Percentiles rank a stretch among this genome's conserved stretches.
phyloP scores from a whole-genome alignment of 1,139 yeast genomes.

The Suhomyces anneliseae region DNA sequence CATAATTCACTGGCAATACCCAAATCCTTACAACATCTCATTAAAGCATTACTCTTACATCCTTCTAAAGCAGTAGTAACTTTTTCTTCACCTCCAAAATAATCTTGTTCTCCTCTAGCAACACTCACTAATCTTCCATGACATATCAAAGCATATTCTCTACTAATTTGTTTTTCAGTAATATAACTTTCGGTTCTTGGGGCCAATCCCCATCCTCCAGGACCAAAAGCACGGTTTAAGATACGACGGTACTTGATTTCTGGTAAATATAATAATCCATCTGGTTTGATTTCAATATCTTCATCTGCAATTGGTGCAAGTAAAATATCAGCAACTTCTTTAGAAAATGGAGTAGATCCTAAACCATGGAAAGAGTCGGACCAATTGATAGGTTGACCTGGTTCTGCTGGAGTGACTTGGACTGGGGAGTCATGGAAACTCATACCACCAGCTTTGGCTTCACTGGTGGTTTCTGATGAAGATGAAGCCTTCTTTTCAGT shows the following conservation, averaged over 20 bases:
- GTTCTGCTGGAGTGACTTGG: background rate
- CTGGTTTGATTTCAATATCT: slow-evolving; percentile 94
- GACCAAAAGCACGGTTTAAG: slow-evolving; percentile 88
- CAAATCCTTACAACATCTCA: slow-evolving; percentile 96
- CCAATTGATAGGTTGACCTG: slow-evolving; percentile 53
- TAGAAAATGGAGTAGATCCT: slow-evolving; percentile 72
- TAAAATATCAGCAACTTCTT: slow-evolving; percentile 57
- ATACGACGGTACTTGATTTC: slow-evolving; percentile 93
- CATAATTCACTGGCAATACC: slow-evolving; percentile 96
- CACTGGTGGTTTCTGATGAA: background rate
- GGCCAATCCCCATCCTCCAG: slow-evolving; percentile 98
- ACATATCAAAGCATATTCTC: slow-evolving; percentile 88
- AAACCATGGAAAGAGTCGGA: slow-evolving; percentile 78
- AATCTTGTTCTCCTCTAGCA: slow-evolving; percentile 95
- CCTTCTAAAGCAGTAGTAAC: slow-evolving; percentile 97
- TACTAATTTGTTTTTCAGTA: slow-evolving; percentile 61
- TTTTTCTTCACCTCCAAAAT: slow-evolving; percentile 77
- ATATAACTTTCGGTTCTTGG: slow-evolving; percentile 86
- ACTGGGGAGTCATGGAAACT: slow-evolving; percentile 25
- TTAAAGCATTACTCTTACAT: slow-evolving; percentile 91
- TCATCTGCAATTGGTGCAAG: slow-evolving; percentile 58
- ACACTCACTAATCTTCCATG: slow-evolving; percentile 87
- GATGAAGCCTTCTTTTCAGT: slow-evolving; percentile 2
- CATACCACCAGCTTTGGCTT: background rate
- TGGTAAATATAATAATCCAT: slow-evolving; percentile 86